A percentile compares a stretch with the other conserved stretches of the same genome.
These are phyloP conservation scores for Nicotiana knightiana DNA, from an alignment of 257 asterid species.

Conservation along the genomic window DNA sequence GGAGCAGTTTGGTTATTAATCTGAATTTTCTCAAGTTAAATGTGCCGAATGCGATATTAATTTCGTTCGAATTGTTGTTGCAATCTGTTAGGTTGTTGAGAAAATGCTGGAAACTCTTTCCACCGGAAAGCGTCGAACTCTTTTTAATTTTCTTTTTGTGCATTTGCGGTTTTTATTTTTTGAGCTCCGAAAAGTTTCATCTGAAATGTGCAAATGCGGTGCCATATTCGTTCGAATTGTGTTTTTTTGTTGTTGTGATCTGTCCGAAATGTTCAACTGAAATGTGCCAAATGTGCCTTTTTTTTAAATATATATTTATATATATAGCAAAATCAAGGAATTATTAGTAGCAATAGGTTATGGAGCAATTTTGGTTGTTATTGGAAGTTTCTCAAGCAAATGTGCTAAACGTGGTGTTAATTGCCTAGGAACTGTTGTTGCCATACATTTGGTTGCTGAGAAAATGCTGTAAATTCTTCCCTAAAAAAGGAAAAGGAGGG, in stretches of 20 bases:
- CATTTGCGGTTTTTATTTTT: background rate
- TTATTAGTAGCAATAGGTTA: background rate
- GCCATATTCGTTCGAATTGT: no score
- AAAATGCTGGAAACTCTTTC: background rate
- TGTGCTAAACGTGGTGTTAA: background rate
- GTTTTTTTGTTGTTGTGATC: no score
- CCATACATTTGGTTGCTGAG: conserved; percentile 21
- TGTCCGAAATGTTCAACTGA: no score
- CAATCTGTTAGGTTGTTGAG: background rate
- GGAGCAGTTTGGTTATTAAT: background rate
- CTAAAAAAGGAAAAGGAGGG: background rate
- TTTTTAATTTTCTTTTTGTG: background rate
- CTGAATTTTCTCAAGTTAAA: background rate
- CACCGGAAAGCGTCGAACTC: background rate
- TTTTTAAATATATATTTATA: no score
- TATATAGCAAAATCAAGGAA: background rate
- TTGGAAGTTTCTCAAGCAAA: background rate
- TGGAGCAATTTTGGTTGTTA: background rate
- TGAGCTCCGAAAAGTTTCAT: no score
- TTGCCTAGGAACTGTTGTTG: conserved; percentile 14
- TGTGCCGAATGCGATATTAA: background rate
- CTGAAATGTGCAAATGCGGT: no score
- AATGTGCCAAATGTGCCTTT: no score
- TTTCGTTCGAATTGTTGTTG: background rate
- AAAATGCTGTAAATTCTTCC: conserved; percentile 22